Evolutionary conservation across 2,329 filamentous ascomycete species (phyloP), one percentile per base, ranked within the genome.

Genomic region (Neopestalotiopsis rosae): DNA sequence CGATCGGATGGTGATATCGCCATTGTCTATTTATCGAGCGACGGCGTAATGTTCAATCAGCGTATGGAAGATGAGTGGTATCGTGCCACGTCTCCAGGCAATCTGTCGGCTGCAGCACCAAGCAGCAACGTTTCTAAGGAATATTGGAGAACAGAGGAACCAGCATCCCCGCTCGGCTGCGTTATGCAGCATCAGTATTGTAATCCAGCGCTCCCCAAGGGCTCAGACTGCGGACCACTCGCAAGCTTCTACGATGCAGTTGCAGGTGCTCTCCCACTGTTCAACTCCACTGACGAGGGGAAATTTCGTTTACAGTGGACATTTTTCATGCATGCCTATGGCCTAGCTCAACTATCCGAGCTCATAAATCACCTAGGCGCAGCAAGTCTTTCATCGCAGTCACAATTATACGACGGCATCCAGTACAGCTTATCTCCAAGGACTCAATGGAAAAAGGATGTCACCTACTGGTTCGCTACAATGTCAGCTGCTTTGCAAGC

Each of bases 11-110:
- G 14, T n/a, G 17, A 34, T 20, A 3, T 14, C 28, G 45, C n/a
- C 1, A 28, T 52, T 9, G 17, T 34, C 5, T 34, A 13, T 17
- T 17, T 52, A 10, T 56, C 24, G 1, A 34, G 38, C 7, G 32
- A 62, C 20, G 38, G 28, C 1, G 58, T 67, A 2, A 1, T 17
- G 1, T 67, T 67, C 20, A 5, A n/a, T 3, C 7, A 62, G 10
- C 5, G 61, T 17, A 61, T 57, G n/a, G 20, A 56, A 13, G 66
- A 67, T 30, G n/a, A 30, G 57, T 67, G 66, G 66, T 67, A 67
- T 40, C 59, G 30, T 7, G 59, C 66, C 4, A 61, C 20, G 3
- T 30, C 58, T 28, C 58, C 24, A 3, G 12, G 58, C 14, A 57
- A 20, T 20, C 7, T 28, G 4, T 28, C 52, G 17, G 52, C 17